A percentile compares a stretch with the other conserved stretches of the same genome.
phyloP scores from a whole-genome alignment of 176 grass and related monocot genomes.

The Avena atlantica region DNA sequence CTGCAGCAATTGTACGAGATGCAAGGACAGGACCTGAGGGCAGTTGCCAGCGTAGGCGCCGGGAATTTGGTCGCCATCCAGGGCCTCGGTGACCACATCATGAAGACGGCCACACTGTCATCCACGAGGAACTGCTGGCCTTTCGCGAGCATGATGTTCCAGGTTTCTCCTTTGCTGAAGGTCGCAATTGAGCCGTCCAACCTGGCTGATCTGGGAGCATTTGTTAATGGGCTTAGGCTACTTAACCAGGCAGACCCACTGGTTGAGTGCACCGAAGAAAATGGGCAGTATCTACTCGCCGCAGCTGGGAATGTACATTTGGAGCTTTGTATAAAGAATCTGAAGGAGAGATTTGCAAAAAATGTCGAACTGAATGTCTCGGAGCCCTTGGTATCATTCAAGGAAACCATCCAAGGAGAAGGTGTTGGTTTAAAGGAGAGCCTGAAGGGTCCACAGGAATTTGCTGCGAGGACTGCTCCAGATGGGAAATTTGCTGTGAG shows the following conservation, averaged over 20 bases:
- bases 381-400: constrained; percentile 85
- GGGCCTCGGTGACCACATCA: constrained; percentile 77
- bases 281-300: constrained; percentile 84
- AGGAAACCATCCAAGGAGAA: constrained; percentile 87
- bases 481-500: constrained; percentile 78
- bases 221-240: constrained; percentile 77
- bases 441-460: constrained; percentile 46
- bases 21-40: constrained; percentile 78
- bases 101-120: constrained; percentile 92
- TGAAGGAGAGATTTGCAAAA: constrained; percentile 93
- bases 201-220: constrained; percentile 64
- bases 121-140: constrained; percentile 80
- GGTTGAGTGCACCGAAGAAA: constrained; percentile 75
- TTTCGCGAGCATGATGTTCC: constrained; percentile 94
- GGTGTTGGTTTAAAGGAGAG: constrained; percentile 49
- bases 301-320: constrained; percentile 94
- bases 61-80: constrained; percentile 89
- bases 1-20: constrained; percentile 84
- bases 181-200: constrained; percentile 89
- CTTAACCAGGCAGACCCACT: constrained; percentile 91
- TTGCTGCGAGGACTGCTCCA: constrained; percentile 75
- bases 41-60: constrained; percentile 57
- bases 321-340: constrained; percentile 86
- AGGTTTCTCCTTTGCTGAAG: constrained; percentile 86
- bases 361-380: constrained; percentile 75